Evolutionary conservation across 345 rosid genomes (phyloP), one percentile per base, ranked within the genome.

Genomic region (Pistacia atlantica): DNA sequence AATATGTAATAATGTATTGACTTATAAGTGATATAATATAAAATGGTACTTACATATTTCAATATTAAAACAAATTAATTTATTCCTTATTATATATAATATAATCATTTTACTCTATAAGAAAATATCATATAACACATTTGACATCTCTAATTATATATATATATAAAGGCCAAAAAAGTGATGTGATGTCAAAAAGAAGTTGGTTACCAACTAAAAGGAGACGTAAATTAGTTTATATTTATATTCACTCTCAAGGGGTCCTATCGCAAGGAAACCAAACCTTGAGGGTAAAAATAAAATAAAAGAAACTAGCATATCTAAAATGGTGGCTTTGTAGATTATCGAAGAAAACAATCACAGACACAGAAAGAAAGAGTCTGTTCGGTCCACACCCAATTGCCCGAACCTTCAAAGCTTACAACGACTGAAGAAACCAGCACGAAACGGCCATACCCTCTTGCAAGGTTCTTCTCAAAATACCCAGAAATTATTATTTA

Each of bases 341-440:
- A 74, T 63, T 52, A 52, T 74, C 70, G 62, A 74, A 61, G 52
- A 52, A 74, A 64, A 64, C 77, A 35, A 74, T 18, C 49, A n/a
- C 14, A 35, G 68, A 61, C 59, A 61, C 28, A 60, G 11, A 31
- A n/a, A 42, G 54, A 59, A 42, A 58, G 65, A 71, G 18, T 54
- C 28, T 18, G 77, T 65, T 74, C 54, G 70, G 62, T 74, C 77
- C 77, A 64, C 25, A 63, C 65, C 63, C 72, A 42, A 42, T 28
- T 22, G 60, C 57, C 35, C 33, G 7, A 38, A 58, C 65, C 75
- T 25, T 57, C 16, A 37, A 71, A 56, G 28, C 17, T 20, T 33
- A 51, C 68, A 8, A 33, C 8, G 57, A 25, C 68, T 61, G 58
- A 14, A 8, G 42, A 68, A 17, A 52, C 28, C 52, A 25, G 56